Conservation (phyloP, 345 rosid species). For the Euphorbia lathyris region DNA sequence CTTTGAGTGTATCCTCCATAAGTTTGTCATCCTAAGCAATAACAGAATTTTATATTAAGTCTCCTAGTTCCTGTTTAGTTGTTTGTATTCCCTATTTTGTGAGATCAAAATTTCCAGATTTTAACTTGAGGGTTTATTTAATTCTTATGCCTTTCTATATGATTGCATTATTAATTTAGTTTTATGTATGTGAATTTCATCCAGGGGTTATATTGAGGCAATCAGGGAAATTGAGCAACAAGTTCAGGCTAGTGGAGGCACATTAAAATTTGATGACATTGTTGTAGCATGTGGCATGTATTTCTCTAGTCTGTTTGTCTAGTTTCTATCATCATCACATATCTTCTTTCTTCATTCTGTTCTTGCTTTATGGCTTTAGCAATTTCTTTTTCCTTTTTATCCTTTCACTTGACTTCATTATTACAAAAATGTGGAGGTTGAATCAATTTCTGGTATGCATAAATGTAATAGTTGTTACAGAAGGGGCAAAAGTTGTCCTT, state of each 20-base stretch:
- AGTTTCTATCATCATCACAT: not conserved
- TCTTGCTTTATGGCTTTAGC: not conserved
- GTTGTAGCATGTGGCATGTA: slow-evolving; percentile 98
- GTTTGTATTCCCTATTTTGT: not conserved
- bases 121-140: not conserved
- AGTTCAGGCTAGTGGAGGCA: slow-evolving; percentile 38
- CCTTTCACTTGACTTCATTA: not conserved
- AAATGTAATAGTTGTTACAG: too few relatives aligned
- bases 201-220: slow-evolving; percentile 92
- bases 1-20: not conserved
- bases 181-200: slow-evolving; percentile 6
- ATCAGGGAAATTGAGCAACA: slow-evolving; percentile 85
- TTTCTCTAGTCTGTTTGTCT: slow-evolving; percentile 24
- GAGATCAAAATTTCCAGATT: not conserved
- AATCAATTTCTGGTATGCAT: too few relatives aligned
- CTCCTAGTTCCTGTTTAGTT: not conserved
- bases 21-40: not conserved
- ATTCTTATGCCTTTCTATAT: not conserved
- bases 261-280: slow-evolving; percentile 71
- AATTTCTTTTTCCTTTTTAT: not conserved
- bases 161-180: not conserved
- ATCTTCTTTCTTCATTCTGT: not conserved
- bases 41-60: not conserved
- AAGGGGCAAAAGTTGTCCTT: too few relatives aligned
- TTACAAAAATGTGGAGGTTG: too few relatives aligned